Evolutionary conservation across 257 asterid species (phyloP).

Genomic region (Lycium barbarum): DNA sequence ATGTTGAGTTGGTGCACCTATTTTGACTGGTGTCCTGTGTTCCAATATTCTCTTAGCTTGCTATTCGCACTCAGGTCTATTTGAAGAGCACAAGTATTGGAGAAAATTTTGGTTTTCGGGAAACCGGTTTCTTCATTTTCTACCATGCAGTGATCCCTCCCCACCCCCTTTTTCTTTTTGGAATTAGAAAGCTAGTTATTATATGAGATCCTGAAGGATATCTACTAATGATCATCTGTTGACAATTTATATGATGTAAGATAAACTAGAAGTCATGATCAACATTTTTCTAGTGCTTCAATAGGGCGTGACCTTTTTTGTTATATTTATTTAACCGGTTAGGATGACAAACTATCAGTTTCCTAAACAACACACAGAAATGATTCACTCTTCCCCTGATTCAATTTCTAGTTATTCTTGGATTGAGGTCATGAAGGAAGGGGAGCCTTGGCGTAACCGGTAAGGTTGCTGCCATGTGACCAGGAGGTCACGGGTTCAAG

Average conservation of each 20-base stretch:
- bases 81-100: not conserved
- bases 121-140: not conserved
- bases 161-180: too few species aligned
- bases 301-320: not conserved
- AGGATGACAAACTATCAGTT: not conserved
- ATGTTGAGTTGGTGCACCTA: not conserved
- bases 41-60: constrained; percentile 3
- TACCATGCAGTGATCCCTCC: not conserved
- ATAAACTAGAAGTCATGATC: not conserved
- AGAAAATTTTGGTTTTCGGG: not conserved
- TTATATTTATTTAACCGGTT: not conserved
- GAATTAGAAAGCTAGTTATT: not conserved
- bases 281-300: not conserved
- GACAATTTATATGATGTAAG: not conserved
- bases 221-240: not conserved
- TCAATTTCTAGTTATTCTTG: not conserved
- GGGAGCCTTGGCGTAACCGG: too few species aligned
- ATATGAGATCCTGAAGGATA: not conserved
- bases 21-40: not conserved
- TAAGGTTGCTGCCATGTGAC: too few species aligned
- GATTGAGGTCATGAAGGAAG: constrained; percentile 17
- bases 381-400: not conserved
- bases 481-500: too few species aligned
- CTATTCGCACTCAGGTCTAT: not conserved
- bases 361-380: not conserved